Evolutionary conservation across 2,329 filamentous ascomycete genomes (phyloP), one percentile per base, ranked within the genome.

Genomic region (Aspergillus fijiensis): DNA sequence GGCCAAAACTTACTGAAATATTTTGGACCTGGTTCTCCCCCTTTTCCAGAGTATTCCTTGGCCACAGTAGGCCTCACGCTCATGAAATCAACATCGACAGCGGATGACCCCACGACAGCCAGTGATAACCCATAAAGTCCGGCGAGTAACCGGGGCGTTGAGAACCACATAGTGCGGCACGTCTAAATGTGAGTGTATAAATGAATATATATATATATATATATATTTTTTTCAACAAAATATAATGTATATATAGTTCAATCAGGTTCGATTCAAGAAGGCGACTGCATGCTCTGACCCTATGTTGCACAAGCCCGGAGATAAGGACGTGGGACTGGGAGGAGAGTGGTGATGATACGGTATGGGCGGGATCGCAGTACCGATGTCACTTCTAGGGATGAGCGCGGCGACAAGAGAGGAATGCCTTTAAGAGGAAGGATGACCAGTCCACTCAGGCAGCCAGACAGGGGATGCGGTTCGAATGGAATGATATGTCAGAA

Each of bases 1-100:
- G 56, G 31, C n/a, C 29, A 53, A 35, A 11, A 75, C 76, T 74
- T 65, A 77, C 77, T 80, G 68, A 84, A 84, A 69, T 84, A 84
- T 70, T 84, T 84, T 42, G 75, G 70, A 12, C 70, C 75, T 2
- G 77, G 74, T 56, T 79, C 75, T 12, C 72, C 71, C 25, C 66
- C 67, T 60, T 72, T 71, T 23, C 74, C 77, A 53, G 74, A 75
- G 62, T 79, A 76, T 51, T 77, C 73, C 51, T 74, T 74, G 42
- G 72, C 69, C 39, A 81, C 64, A 25, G 70, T 71, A 3, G 73
- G 76, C 51, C 77, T 70, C 48, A 81, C 79, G 51, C 76, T 76
- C 60, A 74, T 72, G 55, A 82, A 82, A 63, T 79, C 71, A 21
- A 76, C 73, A 66, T 72, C 76, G 48, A 69, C 66, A 35, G 68